Percentiles rank a stretch among this genome's conserved stretches.
These are phyloP conservation scores for Leptodermis oblonga DNA, from an alignment of 257 asterid species.

Conservation along the genomic window DNA sequence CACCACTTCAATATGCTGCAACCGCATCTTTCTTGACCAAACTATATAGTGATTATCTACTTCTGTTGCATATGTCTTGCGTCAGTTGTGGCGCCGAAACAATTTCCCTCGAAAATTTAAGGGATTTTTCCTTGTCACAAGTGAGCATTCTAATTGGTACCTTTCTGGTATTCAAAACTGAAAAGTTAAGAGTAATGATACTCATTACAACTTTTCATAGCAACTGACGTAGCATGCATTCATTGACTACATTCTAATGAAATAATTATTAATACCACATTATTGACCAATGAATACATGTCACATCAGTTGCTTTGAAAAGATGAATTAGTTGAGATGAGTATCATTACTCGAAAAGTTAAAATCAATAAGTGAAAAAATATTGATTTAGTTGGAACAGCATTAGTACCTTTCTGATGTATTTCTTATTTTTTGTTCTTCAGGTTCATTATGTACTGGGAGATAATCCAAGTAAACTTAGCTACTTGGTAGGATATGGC, in stretches of 20 bases:
- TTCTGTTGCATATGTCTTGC: constrained; percentile 28
- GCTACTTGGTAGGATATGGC: constrained; percentile 58
- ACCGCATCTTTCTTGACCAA: constrained; percentile 58
- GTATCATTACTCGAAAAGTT: no score
- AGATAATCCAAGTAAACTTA: constrained; percentile 50
- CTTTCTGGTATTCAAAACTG: neutral
- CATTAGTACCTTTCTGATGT: no score
- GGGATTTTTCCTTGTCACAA: constrained; percentile 47
- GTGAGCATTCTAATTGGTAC: constrained; percentile 19
- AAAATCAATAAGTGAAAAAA: no score
- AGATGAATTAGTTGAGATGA: no score
- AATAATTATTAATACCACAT: no score
- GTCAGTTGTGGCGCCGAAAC: constrained; percentile 26
- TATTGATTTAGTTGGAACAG: no score
- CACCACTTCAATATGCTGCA: constrained; percentile 48
- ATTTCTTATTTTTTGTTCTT: neutral
- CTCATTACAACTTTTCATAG: no score
- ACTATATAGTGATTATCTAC: constrained; percentile 53
- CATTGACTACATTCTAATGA: no score
- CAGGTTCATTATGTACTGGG: constrained; percentile 60
- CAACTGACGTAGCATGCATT: no score
- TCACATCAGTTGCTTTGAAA: no score
- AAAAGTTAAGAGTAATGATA: no score
- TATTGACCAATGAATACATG: no score
- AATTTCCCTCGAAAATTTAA: constrained; percentile 30